These are phyloP conservation scores for Colletotrichum ledebouriae DNA, from an alignment of 2,329 filamentous ascomycete genomes.

Conservation along the genomic window DNA sequence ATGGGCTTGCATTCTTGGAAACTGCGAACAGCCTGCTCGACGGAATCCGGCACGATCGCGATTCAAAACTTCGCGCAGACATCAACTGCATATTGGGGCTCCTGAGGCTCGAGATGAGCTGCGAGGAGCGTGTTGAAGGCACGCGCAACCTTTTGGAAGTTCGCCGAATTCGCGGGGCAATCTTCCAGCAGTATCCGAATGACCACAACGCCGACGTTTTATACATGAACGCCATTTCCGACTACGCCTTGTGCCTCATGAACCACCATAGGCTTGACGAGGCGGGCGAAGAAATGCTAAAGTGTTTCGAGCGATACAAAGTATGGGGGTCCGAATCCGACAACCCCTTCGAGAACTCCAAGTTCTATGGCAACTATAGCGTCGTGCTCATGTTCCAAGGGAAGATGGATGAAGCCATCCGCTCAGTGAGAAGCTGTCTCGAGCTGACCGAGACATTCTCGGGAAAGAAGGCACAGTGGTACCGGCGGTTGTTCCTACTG, in stretches of 20 bases:
- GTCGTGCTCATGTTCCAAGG: slow-evolving; percentile 7
- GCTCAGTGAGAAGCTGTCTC: neutral
- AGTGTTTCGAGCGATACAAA: slow-evolving; percentile 4
- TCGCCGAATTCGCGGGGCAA: neutral
- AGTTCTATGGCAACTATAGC: slow-evolving; percentile 10
- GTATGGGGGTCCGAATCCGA: neutral
- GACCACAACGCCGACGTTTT: neutral
- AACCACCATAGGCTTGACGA: neutral
- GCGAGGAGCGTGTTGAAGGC: neutral
- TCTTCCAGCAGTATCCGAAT: neutral
- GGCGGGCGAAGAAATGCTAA: neutral
- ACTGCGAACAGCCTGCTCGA: neutral
- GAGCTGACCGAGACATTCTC: neutral
- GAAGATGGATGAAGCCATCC: slow-evolving; percentile 2
- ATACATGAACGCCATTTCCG: neutral
- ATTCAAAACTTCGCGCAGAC: slow-evolving; percentile 4
- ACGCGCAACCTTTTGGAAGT: neutral
- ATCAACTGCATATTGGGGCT: neutral
- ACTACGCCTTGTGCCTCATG: neutral
- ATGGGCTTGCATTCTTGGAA: neutral
- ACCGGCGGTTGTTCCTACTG: neutral
- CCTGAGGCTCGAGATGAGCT: neutral
- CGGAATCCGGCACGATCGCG: neutral
- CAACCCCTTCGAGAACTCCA: slow-evolving; percentile 4
- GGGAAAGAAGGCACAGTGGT: slow-evolving; percentile 6